Percentiles rank a stretch among this genome's conserved stretches.
Evolutionary conservation across 179 eudicot genomes (phyloP).

Genomic region (Actinidia polygama): DNA sequence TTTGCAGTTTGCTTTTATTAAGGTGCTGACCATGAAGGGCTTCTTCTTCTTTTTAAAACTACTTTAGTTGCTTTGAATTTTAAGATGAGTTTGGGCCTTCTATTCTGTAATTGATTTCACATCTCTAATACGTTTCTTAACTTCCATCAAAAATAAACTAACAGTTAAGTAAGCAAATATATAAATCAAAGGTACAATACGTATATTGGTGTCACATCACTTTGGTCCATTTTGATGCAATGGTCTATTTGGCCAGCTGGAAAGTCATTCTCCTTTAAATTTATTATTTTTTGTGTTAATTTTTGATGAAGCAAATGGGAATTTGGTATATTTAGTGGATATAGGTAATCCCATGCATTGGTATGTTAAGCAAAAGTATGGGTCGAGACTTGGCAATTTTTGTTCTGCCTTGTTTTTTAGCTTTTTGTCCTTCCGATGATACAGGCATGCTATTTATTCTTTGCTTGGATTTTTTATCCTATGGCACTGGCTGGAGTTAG

Average conservation of each 20-base stretch:
- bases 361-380: not conserved
- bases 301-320: not conserved
- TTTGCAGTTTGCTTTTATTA: not conserved
- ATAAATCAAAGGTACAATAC: not conserved
- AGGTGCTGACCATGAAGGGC: not conserved
- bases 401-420: not conserved
- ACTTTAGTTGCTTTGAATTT: not conserved
- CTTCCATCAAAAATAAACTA: not conserved
- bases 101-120: not conserved
- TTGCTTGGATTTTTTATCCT: constrained; percentile 2
- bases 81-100: not conserved
- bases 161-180: not conserved
- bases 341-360: not conserved
- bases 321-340: constrained; percentile 11
- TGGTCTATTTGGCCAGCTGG: not conserved
- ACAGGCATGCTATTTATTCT: not conserved
- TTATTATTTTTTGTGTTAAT: not conserved
- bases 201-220: not conserved
- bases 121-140: not conserved
- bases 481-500: not conserved
- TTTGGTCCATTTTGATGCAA: not conserved
- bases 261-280: not conserved
- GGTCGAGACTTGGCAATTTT: not conserved
- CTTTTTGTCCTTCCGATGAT: not conserved
- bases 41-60: too few relatives aligned